Evolutionary conservation across 2,329 filamentous ascomycete species (phyloP), one percentile per base, ranked within the genome.

Genomic region (Mariannaea elegans): DNA sequence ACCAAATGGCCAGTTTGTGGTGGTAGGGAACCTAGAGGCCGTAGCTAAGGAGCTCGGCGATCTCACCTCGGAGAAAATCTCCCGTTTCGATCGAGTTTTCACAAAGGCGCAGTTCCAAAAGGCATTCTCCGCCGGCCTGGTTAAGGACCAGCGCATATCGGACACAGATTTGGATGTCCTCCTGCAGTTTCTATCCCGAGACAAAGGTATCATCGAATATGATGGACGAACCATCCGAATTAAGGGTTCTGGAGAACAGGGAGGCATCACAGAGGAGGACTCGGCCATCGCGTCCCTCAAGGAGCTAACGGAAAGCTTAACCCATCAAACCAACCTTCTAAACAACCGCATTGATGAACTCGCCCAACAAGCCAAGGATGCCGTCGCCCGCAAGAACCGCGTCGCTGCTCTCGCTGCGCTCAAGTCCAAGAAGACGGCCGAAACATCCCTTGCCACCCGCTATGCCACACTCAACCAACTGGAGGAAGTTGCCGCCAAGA

Each of bases 261-360:
- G 72, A 1, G 67, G 69, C 0, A 89, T 98, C 64, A 91, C 91
- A 1, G 81, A 88, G 57, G 90, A 96, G 69, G 95, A 99, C 77
- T 80, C 82, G 4, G 90, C 92, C 1, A 92, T 97, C 63, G 93
- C 93, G 1, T 90, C 90, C 16, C 85, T 99, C 9, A 94, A 94
- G 71, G 87, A 91, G 23, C 83, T 97, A 10, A 90, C 93, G 24
- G 81, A 86, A 38, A 90, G 90, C 49, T 82, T 99, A 14, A 88
- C 90, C 62, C 85, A 88, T 18, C 87, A 97, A 61, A 89, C 93
- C 14, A 77, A 83, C 7, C 82, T 88, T 1, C 83, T 98, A 36
- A 84, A 83, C 49, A 79, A 78, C 9, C 90, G 93, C 62, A 82
- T 95, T 48, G 84, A 89, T 2, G 82, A 85, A 24, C 82, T 97